Evolutionary conservation across 2,329 filamentous ascomycete genomes (phyloP), one percentile per base, ranked within the genome.

Genomic region (Coniochaeta pulveracea): DNA sequence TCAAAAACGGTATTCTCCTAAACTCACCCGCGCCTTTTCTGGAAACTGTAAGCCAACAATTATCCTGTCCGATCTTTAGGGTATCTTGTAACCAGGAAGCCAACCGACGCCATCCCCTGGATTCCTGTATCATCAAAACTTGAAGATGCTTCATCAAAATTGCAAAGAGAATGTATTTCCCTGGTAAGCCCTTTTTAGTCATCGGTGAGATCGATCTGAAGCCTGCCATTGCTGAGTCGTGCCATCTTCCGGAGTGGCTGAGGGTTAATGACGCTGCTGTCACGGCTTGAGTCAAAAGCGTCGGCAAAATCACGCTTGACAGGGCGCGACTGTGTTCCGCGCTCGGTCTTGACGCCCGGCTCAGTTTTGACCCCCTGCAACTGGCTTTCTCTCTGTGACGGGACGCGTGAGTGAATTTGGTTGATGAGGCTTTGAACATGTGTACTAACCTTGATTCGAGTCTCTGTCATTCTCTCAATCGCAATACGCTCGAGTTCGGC

Each of bases 271-370:
- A 19, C 18, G 5, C 2, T 22, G 10, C 15, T 22, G 14, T n/a
- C 30, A 11, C 30, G 19, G 14, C 19, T 33, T 5, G 25, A 11
- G 22, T 33, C 30, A 10, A 15, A 14, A 3, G 19, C 6, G 11
- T 15, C 30, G 21, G 12, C 30, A 19, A 33, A 33, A 4, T 33
- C 30, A n/a, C 30, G 30, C 26, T 27, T 27, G 26, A 27, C 26
- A 27, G 14, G 4, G 5, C 10, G 14, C 4, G 26, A 8, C n/a
- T n/a, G n/a, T n/a, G n/a, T n/a, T n/a, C n/a, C n/a, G n/a, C n/a
- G n/a, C 26, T 27, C 26, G 4, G 26, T 27, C 14, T 27, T 17
- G 14, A 27, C 26, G 3, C 6, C 18, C 26, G 10, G 6, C 25
- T 27, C 26, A 14, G 6, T 27, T 11, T 27, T 10, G 4, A n/a